Evolutionary conservation across 208 protist genomes (phyloP).

Genomic region (Porcisia deanei): DNA sequence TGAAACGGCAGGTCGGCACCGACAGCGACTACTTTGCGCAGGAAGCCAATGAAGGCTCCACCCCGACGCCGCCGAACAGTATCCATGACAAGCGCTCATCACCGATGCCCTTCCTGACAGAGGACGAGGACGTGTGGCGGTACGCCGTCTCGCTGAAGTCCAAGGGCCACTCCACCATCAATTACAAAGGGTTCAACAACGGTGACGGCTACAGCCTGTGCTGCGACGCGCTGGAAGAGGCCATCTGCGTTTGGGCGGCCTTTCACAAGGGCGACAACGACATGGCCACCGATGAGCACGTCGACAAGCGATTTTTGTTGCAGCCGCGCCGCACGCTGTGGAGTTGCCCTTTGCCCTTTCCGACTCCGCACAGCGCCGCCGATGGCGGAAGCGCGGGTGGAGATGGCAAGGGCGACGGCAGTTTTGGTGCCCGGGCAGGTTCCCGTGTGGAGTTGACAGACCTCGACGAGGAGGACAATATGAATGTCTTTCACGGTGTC

Average conservation of each 20-base stretch:
- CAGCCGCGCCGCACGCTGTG: slow-evolving; percentile 17
- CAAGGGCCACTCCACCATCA: slow-evolving; percentile 33
- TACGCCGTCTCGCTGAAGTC: slow-evolving; percentile 44
- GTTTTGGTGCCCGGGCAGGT: neutral
- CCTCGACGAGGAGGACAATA: slow-evolving; percentile 15
- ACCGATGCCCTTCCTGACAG: slow-evolving; percentile 8
- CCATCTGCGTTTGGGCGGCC: slow-evolving; percentile 38
- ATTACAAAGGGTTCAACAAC: slow-evolving; percentile 80
- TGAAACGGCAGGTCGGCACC: slow-evolving; percentile 25
- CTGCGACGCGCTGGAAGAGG: slow-evolving; percentile 51
- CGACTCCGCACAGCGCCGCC: neutral
- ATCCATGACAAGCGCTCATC: neutral
- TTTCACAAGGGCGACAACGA: slow-evolving; percentile 31
- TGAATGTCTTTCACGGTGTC: slow-evolving; percentile 29
- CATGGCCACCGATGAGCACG: slow-evolving; percentile 14
- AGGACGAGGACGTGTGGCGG: slow-evolving; percentile 54
- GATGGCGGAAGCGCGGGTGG: neutral
- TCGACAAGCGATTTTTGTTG: neutral
- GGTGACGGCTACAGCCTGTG: slow-evolving; percentile 83
- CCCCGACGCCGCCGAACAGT: neutral
- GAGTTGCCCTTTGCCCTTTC: slow-evolving; percentile 32
- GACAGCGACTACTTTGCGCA: slow-evolving; percentile 22
- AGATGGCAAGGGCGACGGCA: neutral
- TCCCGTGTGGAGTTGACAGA: slow-evolving; percentile 24
- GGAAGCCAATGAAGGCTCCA: neutral